These are phyloP conservation scores for Kazachstania psychrophila DNA, from an alignment of 805 yeast species.

Conservation along the genomic window DNA sequence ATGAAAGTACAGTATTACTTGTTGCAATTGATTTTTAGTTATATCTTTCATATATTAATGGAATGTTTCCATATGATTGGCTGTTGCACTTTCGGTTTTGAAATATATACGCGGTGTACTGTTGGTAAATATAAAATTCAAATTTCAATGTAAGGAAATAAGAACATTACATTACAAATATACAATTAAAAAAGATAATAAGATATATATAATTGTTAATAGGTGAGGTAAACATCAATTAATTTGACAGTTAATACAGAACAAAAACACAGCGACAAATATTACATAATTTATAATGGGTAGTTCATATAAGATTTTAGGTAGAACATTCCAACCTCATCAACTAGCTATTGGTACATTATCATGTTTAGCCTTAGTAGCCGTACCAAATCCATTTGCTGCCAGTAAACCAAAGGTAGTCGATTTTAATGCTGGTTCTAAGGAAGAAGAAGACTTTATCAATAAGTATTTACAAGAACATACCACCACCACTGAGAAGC, in stretches of 20 bases:
- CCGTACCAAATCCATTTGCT: constrained; percentile 59
- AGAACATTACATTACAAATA: too few relatives aligned
- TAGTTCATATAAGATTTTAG: constrained; percentile 75
- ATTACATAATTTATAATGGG: constrained; percentile 46
- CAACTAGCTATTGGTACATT: constrained; percentile 77
- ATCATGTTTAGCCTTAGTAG: constrained; percentile 53
- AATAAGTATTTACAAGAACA: constrained; percentile 51
- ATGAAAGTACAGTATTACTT: too few relatives aligned
- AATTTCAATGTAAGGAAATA: too few relatives aligned
- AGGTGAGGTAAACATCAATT: too few relatives aligned
- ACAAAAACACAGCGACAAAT: too few relatives aligned
- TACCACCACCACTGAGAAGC: too few relatives aligned
- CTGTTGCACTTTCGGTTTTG: not conserved
- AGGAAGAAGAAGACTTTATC: constrained; percentile 87
- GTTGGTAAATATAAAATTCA: not conserved
- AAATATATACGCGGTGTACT: not conserved
- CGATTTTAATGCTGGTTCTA: constrained; percentile 62
- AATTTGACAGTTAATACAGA: too few relatives aligned
- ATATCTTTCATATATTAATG: not conserved
- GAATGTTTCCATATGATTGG: not conserved
- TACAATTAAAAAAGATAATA: too few relatives aligned
- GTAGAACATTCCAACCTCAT: constrained; percentile 77
- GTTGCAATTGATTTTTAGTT: too few relatives aligned
- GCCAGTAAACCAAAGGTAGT: constrained; percentile 54
- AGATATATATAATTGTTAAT: too few relatives aligned